A percentile compares a stretch with the other conserved stretches of the same genome.
These are phyloP conservation scores for Scenedesmus sp. DNA, from an alignment of 163 green algal genomes.

Conservation along the genomic window DNA sequence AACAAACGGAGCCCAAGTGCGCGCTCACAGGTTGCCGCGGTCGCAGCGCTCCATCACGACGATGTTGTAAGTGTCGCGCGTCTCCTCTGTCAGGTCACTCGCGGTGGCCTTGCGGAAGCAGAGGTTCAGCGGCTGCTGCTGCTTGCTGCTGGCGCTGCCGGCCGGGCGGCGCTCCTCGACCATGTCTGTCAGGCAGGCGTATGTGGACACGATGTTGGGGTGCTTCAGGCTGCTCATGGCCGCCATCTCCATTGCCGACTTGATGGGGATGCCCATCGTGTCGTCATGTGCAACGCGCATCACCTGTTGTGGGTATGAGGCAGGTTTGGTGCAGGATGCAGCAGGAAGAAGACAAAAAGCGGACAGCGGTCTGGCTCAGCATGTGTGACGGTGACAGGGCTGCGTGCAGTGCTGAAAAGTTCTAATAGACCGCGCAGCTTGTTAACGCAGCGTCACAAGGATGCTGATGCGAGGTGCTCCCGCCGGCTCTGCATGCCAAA, in stretches of 20 bases:
- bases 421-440: not conserved
- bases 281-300: conserved; percentile 14
- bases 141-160: not conserved
- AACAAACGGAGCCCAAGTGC: not conserved
- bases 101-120: conserved; percentile 5
- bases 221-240: conserved; percentile 60
- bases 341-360: not conserved
- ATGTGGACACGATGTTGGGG: conserved; percentile 58
- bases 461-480: no score
- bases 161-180: conserved; percentile 23
- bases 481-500: no score
- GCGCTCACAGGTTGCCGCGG: conserved; percentile 17
- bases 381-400: not conserved
- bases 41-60: conserved; percentile 51
- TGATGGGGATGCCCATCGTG: conserved; percentile 46
- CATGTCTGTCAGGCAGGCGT: conserved; percentile 54
- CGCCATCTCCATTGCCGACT: conserved; percentile 63
- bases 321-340: not conserved
- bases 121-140: not conserved
- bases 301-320: not conserved
- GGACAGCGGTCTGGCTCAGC: not conserved
- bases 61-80: conserved; percentile 18
- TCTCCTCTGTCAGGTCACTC: not conserved
- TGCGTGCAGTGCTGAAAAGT: not conserved
- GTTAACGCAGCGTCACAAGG: no score